phyloP scores from a whole-genome alignment of 164 flowering plant species.

The Piper betle region DNA sequence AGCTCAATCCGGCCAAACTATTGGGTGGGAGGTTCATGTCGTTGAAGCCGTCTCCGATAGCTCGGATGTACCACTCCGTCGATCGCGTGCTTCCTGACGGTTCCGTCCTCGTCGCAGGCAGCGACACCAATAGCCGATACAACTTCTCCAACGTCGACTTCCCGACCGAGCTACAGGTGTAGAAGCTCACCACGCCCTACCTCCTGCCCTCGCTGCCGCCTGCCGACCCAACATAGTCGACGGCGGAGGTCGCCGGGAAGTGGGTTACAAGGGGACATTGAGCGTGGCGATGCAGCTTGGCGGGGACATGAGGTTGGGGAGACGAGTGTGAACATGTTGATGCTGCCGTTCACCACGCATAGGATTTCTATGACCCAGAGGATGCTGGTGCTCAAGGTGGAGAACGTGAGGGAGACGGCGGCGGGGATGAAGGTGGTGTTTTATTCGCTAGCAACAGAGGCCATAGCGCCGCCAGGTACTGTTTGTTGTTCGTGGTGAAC shows the following conservation, averaged over 20 bases:
- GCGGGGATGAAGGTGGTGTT: conserved; percentile 1
- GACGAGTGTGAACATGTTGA: conserved; percentile 38
- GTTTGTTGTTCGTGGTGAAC: conserved; percentile 39
- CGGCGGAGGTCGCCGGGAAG: neutral
- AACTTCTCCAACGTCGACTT: conserved; percentile 20
- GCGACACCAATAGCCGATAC: conserved; percentile 53
- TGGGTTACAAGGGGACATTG: conserved; percentile 26
- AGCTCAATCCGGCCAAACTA: conserved; percentile 12
- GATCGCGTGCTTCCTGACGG: conserved; percentile 54
- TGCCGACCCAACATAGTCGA: conserved; percentile 20
- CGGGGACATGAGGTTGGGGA: neutral
- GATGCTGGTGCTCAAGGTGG: conserved; percentile 23
- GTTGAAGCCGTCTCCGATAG: conserved; percentile 25
- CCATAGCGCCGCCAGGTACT: conserved; percentile 52
- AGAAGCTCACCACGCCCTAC: conserved; percentile 75
- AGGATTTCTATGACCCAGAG: conserved; percentile 67
- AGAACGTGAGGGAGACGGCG: neutral
- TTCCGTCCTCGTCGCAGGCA: conserved; percentile 53
- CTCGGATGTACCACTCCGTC: conserved; percentile 81
- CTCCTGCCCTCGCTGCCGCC: conserved; percentile 23
- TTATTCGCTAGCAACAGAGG: conserved; percentile 15
- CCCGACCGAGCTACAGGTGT: conserved; percentile 69
- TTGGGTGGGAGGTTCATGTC: conserved; percentile 22
- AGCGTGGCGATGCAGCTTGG: conserved; percentile 12
- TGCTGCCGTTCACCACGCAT: conserved; percentile 77